Percentiles rank a stretch among this genome's conserved stretches.
Evolutionary conservation across 768 basidiomycete genomes (phyloP).

Genomic region (Chlorophyllum brunneum): DNA sequence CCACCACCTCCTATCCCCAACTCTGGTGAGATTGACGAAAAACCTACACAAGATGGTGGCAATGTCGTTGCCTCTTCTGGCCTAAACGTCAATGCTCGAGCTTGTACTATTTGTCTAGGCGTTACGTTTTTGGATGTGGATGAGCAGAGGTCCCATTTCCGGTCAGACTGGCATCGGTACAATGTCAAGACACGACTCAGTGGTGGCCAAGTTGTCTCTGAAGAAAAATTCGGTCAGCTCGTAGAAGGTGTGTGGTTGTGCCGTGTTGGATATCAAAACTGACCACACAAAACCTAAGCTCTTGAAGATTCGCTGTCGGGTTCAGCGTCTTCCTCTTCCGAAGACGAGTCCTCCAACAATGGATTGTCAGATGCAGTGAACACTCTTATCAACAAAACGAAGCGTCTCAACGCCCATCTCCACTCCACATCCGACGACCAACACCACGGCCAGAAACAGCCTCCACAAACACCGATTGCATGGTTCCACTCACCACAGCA

Average conservation of each 20-base stretch:
- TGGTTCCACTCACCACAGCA: constrained; percentile 87
- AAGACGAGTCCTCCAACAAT: constrained; percentile 32
- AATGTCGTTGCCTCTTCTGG: constrained; percentile 24
- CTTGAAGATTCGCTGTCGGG: constrained; percentile 91
- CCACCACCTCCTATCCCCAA: constrained; percentile 20
- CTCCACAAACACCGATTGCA: constrained; percentile 62
- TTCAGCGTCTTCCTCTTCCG: constrained; percentile 71
- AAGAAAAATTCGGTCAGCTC: constrained; percentile 69
- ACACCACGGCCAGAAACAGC: constrained; percentile 17
- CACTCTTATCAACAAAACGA: constrained; percentile 61
- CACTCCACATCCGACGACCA: constrained; percentile 44
- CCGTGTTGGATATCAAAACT: neutral
- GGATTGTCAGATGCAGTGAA: constrained; percentile 65
- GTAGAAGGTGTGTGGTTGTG: constrained; percentile 62
- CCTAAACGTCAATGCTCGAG: constrained; percentile 39
- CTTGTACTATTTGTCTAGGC: constrained; percentile 73
- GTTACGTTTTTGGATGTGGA: constrained; percentile 68
- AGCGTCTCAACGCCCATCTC: constrained; percentile 27
- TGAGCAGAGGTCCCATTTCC: constrained; percentile 83
- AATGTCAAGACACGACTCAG: constrained; percentile 83
- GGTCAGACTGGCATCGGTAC: constrained; percentile 97
- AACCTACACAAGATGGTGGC: neutral
- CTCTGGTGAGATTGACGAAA: neutral
- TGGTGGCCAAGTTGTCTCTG: constrained; percentile 60
- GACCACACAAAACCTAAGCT: constrained; percentile 32